phyloP scores from a whole-genome alignment of 345 rosid species.

The Clarkia xantiana region DNA sequence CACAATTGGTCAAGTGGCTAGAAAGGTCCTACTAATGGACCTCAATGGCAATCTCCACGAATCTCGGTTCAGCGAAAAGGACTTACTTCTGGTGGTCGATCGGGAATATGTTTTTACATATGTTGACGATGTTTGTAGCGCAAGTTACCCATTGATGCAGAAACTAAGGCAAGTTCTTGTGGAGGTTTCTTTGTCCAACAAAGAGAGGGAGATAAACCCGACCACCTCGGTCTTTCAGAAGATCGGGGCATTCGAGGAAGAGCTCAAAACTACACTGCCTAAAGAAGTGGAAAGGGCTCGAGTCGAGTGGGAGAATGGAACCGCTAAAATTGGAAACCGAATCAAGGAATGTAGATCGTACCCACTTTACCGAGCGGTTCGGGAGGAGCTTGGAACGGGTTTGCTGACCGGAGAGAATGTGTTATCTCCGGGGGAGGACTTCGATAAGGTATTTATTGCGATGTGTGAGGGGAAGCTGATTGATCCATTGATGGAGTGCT shows the following conservation, averaged over 20 bases:
- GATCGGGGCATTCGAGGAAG: conserved; percentile 17
- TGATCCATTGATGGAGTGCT: conserved; percentile 19
- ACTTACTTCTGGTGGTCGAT: conserved; percentile 11
- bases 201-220: conserved; percentile 5
- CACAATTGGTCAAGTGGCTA: conserved; percentile 12
- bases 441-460: conserved; percentile 19
- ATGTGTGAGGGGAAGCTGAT: conserved; percentile 15
- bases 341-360: conserved; percentile 20
- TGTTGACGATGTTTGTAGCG: conserved; percentile 14
- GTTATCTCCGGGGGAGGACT: conserved; percentile 19
- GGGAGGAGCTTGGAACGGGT: conserved; percentile 14
- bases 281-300: conserved; percentile 17
- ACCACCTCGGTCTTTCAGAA: conserved; percentile 14
- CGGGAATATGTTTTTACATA: conserved; percentile 11
- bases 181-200: conserved; percentile 11
- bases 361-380: conserved; percentile 16
- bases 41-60: conserved; percentile 13
- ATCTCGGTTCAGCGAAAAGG: conserved; percentile 14
- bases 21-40: conserved; percentile 9
- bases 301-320: conserved; percentile 10
- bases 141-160: conserved; percentile 16
- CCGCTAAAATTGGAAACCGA: conserved; percentile 7
- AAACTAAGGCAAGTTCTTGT: conserved; percentile 20
- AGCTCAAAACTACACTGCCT: conserved; percentile 12
- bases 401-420: conserved; percentile 17